Conservation (phyloP, 2,329 filamentous ascomycete genomes). For the Cercospora citrullina region DNA sequence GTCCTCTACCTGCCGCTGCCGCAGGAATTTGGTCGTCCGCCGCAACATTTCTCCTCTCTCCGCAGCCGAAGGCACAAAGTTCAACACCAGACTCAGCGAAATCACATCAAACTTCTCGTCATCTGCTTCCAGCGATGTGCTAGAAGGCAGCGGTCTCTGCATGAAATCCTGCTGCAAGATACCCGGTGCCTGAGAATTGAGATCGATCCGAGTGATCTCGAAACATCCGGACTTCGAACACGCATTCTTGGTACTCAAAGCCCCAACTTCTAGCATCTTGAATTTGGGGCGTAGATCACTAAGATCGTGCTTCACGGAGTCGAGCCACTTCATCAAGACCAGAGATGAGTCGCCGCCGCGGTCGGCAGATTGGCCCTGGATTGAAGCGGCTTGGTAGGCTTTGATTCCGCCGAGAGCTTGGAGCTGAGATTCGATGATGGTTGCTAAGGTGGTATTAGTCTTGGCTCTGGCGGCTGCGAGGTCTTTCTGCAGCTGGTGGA, state of each 20-base stretch:
- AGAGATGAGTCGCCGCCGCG: constrained; percentile 65
- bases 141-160: constrained; percentile 70
- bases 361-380: constrained; percentile 59
- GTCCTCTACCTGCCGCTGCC: constrained; percentile 15
- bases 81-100: constrained; percentile 87
- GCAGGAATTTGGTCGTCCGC: constrained; percentile 71
- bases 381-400: constrained; percentile 63
- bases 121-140: neutral
- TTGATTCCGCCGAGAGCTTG: constrained; percentile 59
- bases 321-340: constrained; percentile 60
- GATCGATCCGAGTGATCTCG: constrained; percentile 78
- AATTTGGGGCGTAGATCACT: constrained; percentile 40
- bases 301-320: constrained; percentile 7
- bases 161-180: constrained; percentile 95
- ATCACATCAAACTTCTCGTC: constrained; percentile 75
- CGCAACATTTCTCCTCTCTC: constrained; percentile 82
- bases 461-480: constrained; percentile 53
- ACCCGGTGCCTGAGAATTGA: constrained; percentile 78
- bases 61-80: constrained; percentile 80
- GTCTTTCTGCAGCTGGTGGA: constrained; percentile 61
- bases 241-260: constrained; percentile 79
- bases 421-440: constrained; percentile 52
- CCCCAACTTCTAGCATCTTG: constrained; percentile 83
- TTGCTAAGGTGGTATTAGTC: constrained; percentile 43
- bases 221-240: constrained; percentile 73